Base-by-base conservation (phyloP, 2,329 filamentous ascomycete genomes). In the Claviceps africana region DNA sequence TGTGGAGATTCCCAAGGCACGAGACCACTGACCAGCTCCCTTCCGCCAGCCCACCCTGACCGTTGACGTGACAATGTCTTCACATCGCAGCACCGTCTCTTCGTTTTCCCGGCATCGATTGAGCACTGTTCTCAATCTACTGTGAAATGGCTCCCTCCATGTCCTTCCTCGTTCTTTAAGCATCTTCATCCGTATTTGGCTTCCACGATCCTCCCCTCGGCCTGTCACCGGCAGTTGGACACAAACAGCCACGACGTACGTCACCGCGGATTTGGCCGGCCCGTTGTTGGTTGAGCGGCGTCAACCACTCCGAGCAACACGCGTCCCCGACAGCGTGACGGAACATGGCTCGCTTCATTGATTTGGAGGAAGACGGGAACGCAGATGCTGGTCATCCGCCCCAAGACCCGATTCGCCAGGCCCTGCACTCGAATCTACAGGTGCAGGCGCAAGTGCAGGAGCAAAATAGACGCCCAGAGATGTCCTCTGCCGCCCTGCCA, bases 321-420 rank as follows among this genome's bases (percentile, higher is more conserved):
- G 22, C 22, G 22, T 40, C 48, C 17, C 33, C 4, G 33, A 10
- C 40, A 42, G 30, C 13, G 17, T 25, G 13, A n/a, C 33, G 7
- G 17, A 22, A 53, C 2, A 61, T 61, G 59, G 59, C 59, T 46
- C 58, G 56, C 10, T 60, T 61, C 42, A 43, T 61, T 43, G 59
- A 61, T 52, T 47, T 61, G 15, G 58, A 56, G 3, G 55, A 58
- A 47, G 53, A 51, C 3, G 51, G 48, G 15, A 48, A 47, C 33
- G 55, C 56, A 47, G 50, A 47, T 47, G 51, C 39, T 33, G 33
- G 47, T 17, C 39, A 46, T 21, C 48, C 48, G 19, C 52, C 45
- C 42, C 53, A 51, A 40, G 39, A 53, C 51, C 43, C 50, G 33
- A 52, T 51, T 10, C 43, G 49, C 15, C 52, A 52, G n/a, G 31